A percentile compares a stretch with the other conserved stretches of the same genome.
Evolutionary conservation across 2,329 filamentous ascomycete species (phyloP).

Genomic region (Colletotrichum sp.): DNA sequence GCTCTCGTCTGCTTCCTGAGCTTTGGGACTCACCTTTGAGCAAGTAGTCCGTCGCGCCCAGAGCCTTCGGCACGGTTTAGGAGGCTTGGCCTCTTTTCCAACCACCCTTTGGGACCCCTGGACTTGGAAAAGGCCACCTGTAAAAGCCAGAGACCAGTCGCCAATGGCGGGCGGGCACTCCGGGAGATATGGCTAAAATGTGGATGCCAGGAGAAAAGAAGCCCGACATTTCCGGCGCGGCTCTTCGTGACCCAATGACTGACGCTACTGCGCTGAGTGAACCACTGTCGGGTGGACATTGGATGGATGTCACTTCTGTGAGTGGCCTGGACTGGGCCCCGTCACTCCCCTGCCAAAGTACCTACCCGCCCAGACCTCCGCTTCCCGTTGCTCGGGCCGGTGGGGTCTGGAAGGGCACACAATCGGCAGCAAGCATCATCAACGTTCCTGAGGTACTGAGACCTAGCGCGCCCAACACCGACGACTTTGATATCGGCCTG

Average conservation of each 20-base stretch:
- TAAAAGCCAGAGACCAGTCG: neutral
- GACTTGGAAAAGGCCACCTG: constrained; percentile 16
- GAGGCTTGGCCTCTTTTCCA: neutral
- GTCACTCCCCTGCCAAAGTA: neutral
- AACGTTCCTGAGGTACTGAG: neutral
- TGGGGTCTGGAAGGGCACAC: constrained; percentile 7
- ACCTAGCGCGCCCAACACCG: neutral
- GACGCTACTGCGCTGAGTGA: neutral
- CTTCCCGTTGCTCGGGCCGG: neutral
- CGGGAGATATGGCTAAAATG: neutral
- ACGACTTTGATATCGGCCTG: neutral
- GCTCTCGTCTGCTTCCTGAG: neutral
- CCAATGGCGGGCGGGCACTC: neutral
- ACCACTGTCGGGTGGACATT: neutral
- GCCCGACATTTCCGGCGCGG: neutral
- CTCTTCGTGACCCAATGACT: neutral
- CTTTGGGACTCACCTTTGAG: neutral
- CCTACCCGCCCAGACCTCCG: neutral
- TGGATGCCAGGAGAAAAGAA: neutral
- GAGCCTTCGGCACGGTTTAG: constrained; percentile 1
- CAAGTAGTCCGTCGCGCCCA: neutral
- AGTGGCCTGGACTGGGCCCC: neutral
- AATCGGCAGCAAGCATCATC: neutral
- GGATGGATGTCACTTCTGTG: neutral
- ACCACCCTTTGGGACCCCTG: neutral